A percentile compares a stretch with the other conserved stretches of the same genome.
phyloP scores from a whole-genome alignment of 495 filamentous ascomycete genomes.

The Penicillium cinerascens region DNA sequence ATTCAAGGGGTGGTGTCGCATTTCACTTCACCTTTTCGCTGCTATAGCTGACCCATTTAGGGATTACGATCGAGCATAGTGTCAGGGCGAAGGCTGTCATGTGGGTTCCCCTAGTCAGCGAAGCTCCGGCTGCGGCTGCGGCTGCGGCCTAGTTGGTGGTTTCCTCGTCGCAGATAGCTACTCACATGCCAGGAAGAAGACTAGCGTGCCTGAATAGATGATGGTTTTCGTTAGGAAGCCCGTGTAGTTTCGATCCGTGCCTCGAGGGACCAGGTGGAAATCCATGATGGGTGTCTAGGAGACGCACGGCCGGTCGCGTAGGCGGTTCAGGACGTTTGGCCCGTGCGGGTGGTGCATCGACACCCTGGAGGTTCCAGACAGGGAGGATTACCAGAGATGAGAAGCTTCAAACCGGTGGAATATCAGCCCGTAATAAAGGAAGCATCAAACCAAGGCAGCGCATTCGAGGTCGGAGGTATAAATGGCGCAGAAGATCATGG shows the following conservation, averaged over 20 bases:
- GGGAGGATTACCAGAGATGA: neutral
- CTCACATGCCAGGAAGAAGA: conserved; percentile 60
- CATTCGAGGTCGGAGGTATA: neutral
- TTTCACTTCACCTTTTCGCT: conserved; percentile 48
- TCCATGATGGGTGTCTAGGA: conserved; percentile 28
- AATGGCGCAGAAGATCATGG: neutral
- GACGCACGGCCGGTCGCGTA: conserved; percentile 5
- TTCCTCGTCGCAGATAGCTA: conserved; percentile 10
- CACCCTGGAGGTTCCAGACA: neutral
- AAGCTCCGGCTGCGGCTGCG: neutral
- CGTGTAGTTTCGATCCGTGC: conserved; percentile 45
- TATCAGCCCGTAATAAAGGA: neutral
- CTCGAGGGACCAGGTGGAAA: conserved; percentile 41
- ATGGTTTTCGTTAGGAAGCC: conserved; percentile 48
- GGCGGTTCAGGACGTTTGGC: conserved; percentile 7
- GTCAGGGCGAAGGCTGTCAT: conserved; percentile 70
- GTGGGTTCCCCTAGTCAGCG: conserved; percentile 7
- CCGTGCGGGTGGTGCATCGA: conserved; percentile 10
- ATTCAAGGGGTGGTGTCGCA: neutral
- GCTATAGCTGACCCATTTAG: conserved; percentile 76
- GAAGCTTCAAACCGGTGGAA: neutral
- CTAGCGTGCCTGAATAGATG: conserved; percentile 56
- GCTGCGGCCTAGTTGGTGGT: neutral
- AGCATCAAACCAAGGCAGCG: neutral
- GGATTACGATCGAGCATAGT: conserved; percentile 66